Conservation (phyloP, 352 stramenopile genomes). For the Phytophthora crassamura region DNA sequence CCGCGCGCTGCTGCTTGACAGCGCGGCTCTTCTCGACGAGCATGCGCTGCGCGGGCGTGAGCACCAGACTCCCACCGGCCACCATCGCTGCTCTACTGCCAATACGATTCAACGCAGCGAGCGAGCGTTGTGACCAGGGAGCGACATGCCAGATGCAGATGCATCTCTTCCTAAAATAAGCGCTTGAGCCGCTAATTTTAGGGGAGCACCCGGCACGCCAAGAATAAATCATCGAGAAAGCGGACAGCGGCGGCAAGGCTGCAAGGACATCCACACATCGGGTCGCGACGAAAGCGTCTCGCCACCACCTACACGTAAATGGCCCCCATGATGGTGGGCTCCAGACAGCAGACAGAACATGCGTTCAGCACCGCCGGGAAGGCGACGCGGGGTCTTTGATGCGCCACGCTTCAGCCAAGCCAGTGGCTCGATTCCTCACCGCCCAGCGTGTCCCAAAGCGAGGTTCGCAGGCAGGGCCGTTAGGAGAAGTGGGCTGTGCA, state of each 20-base stretch:
- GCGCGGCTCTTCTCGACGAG: conserved; percentile 62
- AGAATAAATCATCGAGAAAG: neutral
- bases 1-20: conserved; percentile 47
- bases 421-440: conserved; percentile 26
- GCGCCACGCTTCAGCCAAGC: neutral
- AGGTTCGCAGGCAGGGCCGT: too few relatives aligned
- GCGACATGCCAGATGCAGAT: neutral
- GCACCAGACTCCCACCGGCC: conserved; percentile 26
- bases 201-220: neutral
- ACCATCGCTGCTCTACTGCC: conserved; percentile 30
- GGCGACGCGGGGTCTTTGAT: conserved; percentile 5
- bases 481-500: conserved; percentile 4
- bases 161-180: conserved; percentile 25
- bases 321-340: conserved; percentile 11
- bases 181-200: conserved; percentile 19
- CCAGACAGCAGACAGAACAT: conserved; percentile 3
- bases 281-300: conserved; percentile 2
- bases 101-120: conserved; percentile 1
- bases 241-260: neutral
- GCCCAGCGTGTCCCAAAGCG: conserved; percentile 11
- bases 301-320: neutral
- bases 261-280: conserved; percentile 10
- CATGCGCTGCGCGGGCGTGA: conserved; percentile 60
- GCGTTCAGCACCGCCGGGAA: conserved; percentile 25
- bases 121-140: neutral